Percentiles rank a stretch among this genome's conserved stretches.
Evolutionary conservation across 202 grass and related monocot genomes (phyloP).

Genomic region (Carex arenaria): DNA sequence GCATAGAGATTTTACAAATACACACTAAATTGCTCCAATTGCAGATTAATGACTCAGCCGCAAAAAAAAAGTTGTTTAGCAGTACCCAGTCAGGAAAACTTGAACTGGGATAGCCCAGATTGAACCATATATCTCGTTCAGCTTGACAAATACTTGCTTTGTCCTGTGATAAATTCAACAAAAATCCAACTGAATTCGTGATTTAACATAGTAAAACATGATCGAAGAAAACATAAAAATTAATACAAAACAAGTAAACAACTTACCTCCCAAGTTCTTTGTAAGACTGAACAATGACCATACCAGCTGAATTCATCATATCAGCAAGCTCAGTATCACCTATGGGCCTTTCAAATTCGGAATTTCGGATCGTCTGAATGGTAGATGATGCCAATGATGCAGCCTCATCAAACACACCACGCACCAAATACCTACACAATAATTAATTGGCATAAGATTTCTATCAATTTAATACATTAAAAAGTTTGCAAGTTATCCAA

Average conservation of each 20-base stretch:
- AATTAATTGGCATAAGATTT: not conserved
- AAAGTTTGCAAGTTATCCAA: not conserved
- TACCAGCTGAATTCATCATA: conserved; percentile 61
- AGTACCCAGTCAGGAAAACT: conserved; percentile 77
- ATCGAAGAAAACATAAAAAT: conserved; percentile 16
- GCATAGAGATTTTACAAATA: not conserved
- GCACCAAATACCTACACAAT: conserved; percentile 33
- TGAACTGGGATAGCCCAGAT: conserved; percentile 60
- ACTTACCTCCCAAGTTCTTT: conserved; percentile 68
- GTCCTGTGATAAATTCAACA: conserved; percentile 48
- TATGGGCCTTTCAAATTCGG: not conserved
- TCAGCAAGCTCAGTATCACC: conserved; percentile 37
- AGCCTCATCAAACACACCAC: conserved; percentile 55
- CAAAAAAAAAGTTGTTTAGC: not conserved
- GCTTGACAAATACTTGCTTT: conserved; percentile 61
- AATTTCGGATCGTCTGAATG: conserved; percentile 13
- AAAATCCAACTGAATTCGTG: not conserved
- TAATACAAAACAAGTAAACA: conserved; percentile 1
- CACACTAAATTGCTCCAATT: not conserved
- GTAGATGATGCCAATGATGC: conserved; percentile 31
- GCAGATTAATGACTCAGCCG: not conserved
- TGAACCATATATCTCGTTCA: conserved; percentile 65
- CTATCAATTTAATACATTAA: not conserved
- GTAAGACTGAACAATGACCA: conserved; percentile 72
- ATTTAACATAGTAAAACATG: not conserved